Base-by-base conservation (phyloP, 2,329 filamentous ascomycete species). In the Ophiocordyceps camponoti-leonardi region DNA sequence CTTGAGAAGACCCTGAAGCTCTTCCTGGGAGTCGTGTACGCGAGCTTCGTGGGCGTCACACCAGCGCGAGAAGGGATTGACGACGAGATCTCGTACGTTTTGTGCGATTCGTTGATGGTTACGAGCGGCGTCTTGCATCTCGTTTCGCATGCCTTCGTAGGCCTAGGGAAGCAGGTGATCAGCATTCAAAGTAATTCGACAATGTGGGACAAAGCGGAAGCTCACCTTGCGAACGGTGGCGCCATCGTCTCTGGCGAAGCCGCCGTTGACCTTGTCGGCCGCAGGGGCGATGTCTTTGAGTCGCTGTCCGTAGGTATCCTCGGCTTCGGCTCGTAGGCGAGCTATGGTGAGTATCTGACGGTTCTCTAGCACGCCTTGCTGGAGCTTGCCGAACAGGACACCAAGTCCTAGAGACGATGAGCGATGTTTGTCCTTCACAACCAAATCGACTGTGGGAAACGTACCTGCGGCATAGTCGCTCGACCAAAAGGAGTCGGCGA, bases 401-500 rank as follows among this genome's bases (percentile, higher is more conserved):
- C 90, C 88, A 53, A 98, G 77, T 50, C 92, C 79, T 81, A 55
- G 39, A 54, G 49, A 43, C 35, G 20, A 12, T 12, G 7, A 20
- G 16, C 13, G 31, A 41, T 31, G 18, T 23, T 23, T n/a, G n/a
- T n/a, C 22, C 28, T 39, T 14, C 35, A 19, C 28, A n/a, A 40
- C 12, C 39, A 28, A 19, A 23, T 33, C 16, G 23, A 23, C 10
- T 33, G 4, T 42, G 30, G 11, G 13, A 2, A 23, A 58, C 74
- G 62, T 68, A 84, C 83, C 88, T 71, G 85, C 87, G 61, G 90
- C 90, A 73, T 96, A 96, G 74, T 98, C 92, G 61, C 79, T 78
- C 50, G 92, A 94, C 92, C 92, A 98, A 69, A 98, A 96, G 44
- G 88, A 94, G 67, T 90, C 86, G 54, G 87, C 81, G 67, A 98